Evolutionary conservation across 805 yeast genomes (phyloP), one percentile per base, ranked within the genome.

Genomic region (Cyberlindnera euphorbiae): DNA sequence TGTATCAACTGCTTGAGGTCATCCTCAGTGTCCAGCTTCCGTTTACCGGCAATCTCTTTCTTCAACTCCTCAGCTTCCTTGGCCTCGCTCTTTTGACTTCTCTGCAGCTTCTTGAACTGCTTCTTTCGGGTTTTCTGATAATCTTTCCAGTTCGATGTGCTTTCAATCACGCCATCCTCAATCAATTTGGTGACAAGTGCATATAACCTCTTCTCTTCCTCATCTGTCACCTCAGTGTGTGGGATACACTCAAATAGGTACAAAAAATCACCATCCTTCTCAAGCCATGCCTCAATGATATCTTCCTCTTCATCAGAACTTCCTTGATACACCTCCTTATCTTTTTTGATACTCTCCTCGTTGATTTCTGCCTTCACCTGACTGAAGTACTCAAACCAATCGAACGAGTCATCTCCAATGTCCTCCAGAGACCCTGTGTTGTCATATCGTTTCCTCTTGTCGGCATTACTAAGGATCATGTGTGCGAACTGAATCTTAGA

Each of bases 401-500:
- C 69, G 38, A 77, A 72, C 24, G 56, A 70, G 8, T 23, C 54
- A 21, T 57, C 44, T 4, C 37, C 51, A 25, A 40, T 33, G 9
- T 71, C 77, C 7, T 66, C 71, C 21, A 79, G 52, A 3, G 76
- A 67, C 1, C 95, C 95, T 0, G 90, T 81, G n/a, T 58, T 53
- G 50, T 87, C 95, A 52, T 75, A 87, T 15, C 72, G 57, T 29
- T 63, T 64, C 19, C 86, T 64, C 44, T 73, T 70, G 25, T 58
- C 55, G 1, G 69, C 62, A 51, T 87, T 93, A 18, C 75, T 66
- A 17, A 87, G 62, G 1, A 87, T 68, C 28, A 79, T 65, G 55
- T 83, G 85, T 15, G 95, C 80, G 50, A 84, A 79, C 53, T 85
- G 89, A 14, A 87, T 69, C 46, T 73, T 62, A 33, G 86, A 82